phyloP scores from a whole-genome alignment of 2,329 filamentous ascomycete genomes.

The Talaromyces marneffei region DNA sequence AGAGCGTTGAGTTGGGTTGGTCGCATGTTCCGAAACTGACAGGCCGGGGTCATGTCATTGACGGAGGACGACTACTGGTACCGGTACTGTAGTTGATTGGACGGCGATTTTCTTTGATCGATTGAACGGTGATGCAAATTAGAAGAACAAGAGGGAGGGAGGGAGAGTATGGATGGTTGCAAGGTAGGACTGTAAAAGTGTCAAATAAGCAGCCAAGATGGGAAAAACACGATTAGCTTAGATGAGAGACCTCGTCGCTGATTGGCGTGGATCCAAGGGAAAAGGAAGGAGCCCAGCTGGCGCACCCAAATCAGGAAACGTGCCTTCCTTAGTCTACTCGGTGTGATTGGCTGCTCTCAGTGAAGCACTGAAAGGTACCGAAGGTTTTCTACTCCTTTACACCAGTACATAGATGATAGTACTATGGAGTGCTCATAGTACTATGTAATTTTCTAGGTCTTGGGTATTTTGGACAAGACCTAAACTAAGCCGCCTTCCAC shows the following conservation, averaged over 20 bases:
- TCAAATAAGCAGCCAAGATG: not conserved
- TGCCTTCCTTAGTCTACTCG: not conserved
- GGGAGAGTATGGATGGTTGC: too few relatives aligned
- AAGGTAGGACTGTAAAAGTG: too few relatives aligned
- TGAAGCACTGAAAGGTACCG: not conserved
- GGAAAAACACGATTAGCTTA: too few relatives aligned
- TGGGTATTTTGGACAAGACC: too few relatives aligned
- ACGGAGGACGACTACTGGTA: too few relatives aligned
- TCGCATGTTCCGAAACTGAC: constrained; percentile 2
- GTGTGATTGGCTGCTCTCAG: not conserved
- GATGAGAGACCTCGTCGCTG: not conserved
- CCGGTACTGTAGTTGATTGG: too few relatives aligned
- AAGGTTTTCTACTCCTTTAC: not conserved
- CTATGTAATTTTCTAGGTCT: too few relatives aligned
- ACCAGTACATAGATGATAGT: too few relatives aligned
- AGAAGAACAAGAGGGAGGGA: too few relatives aligned
- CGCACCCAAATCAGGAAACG: not conserved
- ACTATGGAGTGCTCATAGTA: too few relatives aligned
- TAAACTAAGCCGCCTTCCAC: constrained; percentile 23
- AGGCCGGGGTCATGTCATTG: not conserved
- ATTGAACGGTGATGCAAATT: too few relatives aligned
- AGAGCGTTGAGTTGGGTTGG: constrained; percentile 2
- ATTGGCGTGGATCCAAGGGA: not conserved
- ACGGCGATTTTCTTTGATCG: too few relatives aligned
- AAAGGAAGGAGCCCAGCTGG: not conserved